phyloP scores from a whole-genome alignment of 2,329 filamentous ascomycete genomes.

The Colletotrichum shisoi region DNA sequence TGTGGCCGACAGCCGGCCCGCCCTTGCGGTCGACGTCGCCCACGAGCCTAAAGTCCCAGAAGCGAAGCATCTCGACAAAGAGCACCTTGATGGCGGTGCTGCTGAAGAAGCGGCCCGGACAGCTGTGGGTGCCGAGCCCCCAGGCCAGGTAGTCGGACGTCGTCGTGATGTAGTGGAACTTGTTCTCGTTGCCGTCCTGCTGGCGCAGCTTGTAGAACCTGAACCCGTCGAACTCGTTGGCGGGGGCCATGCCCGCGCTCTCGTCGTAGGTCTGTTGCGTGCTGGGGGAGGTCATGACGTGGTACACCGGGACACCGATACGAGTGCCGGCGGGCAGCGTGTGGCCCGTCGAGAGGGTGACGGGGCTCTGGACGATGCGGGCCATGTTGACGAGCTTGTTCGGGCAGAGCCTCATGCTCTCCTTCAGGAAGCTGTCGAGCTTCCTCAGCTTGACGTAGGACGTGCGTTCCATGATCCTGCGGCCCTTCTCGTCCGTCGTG shows the following conservation, averaged over 20 bases:
- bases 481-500: constrained; percentile 25
- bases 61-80: constrained; percentile 42
- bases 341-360: constrained; percentile 45
- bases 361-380: constrained; percentile 39
- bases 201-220: constrained; percentile 42
- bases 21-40: constrained; percentile 31
- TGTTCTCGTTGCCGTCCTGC: constrained; percentile 36
- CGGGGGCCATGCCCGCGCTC: constrained; percentile 24
- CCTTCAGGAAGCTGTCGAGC: constrained; percentile 50
- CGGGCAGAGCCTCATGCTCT: constrained; percentile 47
- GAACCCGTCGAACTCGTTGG: constrained; percentile 42
- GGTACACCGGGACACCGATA: constrained; percentile 43
- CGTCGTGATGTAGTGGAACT: constrained; percentile 46
- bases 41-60: constrained; percentile 43
- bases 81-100: constrained; percentile 49
- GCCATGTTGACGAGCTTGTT: constrained; percentile 38
- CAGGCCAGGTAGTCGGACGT: constrained; percentile 46
- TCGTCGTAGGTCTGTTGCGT: constrained; percentile 39
- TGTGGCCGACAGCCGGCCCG: constrained; percentile 27
- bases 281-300: constrained; percentile 37
- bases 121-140: constrained; percentile 50
- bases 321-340: constrained; percentile 44
- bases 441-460: constrained; percentile 42
- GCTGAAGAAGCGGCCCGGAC: constrained; percentile 44
- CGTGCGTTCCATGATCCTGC: constrained; percentile 21